These are phyloP conservation scores for Echium plantagineum DNA, from an alignment of 257 asterid genomes.

Conservation along the genomic window DNA sequence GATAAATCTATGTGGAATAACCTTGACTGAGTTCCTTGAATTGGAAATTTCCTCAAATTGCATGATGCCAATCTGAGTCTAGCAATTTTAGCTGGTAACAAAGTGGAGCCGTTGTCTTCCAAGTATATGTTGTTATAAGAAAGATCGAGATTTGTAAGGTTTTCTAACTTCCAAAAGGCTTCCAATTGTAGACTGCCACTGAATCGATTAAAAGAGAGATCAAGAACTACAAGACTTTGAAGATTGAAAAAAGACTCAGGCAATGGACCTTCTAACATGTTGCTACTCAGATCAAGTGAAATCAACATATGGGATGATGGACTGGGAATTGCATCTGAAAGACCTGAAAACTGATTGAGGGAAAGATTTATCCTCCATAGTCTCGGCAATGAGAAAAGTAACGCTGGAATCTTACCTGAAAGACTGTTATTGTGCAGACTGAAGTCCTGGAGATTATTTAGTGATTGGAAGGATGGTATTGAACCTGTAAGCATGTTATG, in stretches of 20 bases:
- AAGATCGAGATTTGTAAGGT: background rate
- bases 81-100: background rate
- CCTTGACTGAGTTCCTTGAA: background rate
- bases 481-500: background rate
- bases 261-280: background rate
- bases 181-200: background rate
- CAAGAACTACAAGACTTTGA: background rate
- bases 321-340: background rate
- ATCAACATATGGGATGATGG: background rate
- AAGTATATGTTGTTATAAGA: background rate
- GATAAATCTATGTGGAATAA: slow-evolving; percentile 1
- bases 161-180: background rate
- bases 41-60: background rate
- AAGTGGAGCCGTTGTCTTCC: background rate
- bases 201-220: background rate
- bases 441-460: background rate
- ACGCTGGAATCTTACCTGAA: background rate
- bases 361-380: background rate
- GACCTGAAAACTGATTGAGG: slow-evolving; percentile 1
- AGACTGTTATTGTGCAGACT: background rate
- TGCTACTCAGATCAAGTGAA: slow-evolving; percentile 1
- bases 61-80: slow-evolving; percentile 1
- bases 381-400: background rate
- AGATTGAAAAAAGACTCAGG: background rate
- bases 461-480: background rate